Percentiles rank a stretch among this genome's conserved stretches.
Evolutionary conservation across 495 filamentous ascomycete species (phyloP).

Genomic region (Xylaria scruposa): DNA sequence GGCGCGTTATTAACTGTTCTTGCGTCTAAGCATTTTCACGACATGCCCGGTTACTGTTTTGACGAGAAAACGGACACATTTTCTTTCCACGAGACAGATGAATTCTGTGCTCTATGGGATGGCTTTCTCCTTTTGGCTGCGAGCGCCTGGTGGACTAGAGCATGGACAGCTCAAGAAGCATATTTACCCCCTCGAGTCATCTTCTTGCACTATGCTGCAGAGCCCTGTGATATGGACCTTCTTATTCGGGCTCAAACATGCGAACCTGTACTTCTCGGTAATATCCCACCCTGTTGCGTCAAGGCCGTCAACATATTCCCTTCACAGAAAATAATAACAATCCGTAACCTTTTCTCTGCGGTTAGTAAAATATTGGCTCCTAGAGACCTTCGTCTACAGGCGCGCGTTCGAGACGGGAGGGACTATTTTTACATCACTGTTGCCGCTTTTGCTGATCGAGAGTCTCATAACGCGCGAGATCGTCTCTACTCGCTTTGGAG

Average conservation of each 20-base stretch:
- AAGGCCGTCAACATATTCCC: background rate
- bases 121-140: background rate
- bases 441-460: background rate
- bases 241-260: background rate
- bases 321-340: background rate
- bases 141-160: background rate
- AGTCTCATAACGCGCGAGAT: background rate
- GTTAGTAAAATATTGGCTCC: background rate
- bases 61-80: background rate
- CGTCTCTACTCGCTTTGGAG: constrained; percentile 6
- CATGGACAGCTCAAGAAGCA: background rate
- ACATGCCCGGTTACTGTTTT: background rate
- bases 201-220: background rate
- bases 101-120: background rate
- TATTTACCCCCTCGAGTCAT: background rate
- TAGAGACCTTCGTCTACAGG: background rate
- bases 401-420: background rate
- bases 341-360: background rate
- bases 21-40: background rate
- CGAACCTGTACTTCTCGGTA: background rate
- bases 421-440: background rate
- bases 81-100: background rate
- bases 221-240: background rate
- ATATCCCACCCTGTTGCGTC: background rate
- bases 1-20: background rate